Percentiles rank a stretch among this genome's conserved stretches.
These are phyloP conservation scores for Tolypocladium tundrense DNA, from an alignment of 2,329 filamentous ascomycete genomes.

Conservation along the genomic window DNA sequence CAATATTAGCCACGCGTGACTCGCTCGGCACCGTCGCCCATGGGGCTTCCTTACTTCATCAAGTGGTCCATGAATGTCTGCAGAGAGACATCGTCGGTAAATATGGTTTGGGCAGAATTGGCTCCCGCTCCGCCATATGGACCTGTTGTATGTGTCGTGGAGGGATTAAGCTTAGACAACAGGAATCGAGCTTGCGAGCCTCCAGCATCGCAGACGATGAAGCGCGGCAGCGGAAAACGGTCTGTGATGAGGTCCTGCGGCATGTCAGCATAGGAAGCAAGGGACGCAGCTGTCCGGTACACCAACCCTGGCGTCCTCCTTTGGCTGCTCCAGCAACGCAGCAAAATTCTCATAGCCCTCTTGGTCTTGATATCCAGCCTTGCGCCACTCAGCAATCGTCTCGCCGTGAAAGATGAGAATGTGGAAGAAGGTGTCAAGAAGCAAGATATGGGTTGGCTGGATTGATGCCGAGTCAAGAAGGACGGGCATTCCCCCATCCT, in stretches of 20 bases:
- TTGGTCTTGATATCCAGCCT: constrained; percentile 95
- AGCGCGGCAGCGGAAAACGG: constrained; percentile 93
- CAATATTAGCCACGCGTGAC: constrained; percentile 6
- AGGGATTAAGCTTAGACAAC: constrained; percentile 92
- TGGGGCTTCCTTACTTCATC: constrained; percentile 70
- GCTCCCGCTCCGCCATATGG: constrained; percentile 80
- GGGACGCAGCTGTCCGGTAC: not conserved
- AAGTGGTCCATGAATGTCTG: constrained; percentile 99
- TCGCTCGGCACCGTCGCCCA: too few species aligned
- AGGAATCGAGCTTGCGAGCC: constrained; percentile 96
- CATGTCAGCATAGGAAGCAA: constrained; percentile 10
- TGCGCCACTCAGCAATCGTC: constrained; percentile 95
- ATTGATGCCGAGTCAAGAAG: constrained; percentile 93
- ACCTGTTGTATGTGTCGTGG: constrained; percentile 88
- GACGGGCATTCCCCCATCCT: constrained; percentile 88
- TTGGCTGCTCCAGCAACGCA: constrained; percentile 77
- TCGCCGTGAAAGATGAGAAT: constrained; percentile 99
- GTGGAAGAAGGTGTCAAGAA: constrained; percentile 98
- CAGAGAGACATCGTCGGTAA: constrained; percentile 94
- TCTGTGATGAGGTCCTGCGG: constrained; percentile 86
- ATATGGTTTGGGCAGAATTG: constrained; percentile 92
- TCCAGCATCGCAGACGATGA: constrained; percentile 98
- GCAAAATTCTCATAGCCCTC: constrained; percentile 98
- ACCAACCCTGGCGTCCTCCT: constrained; percentile 87
- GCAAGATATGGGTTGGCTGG: constrained; percentile 82